Evolutionary conservation across 805 yeast species (phyloP), one percentile per base, ranked within the genome.

Genomic region (Wickerhamiella azyma): DNA sequence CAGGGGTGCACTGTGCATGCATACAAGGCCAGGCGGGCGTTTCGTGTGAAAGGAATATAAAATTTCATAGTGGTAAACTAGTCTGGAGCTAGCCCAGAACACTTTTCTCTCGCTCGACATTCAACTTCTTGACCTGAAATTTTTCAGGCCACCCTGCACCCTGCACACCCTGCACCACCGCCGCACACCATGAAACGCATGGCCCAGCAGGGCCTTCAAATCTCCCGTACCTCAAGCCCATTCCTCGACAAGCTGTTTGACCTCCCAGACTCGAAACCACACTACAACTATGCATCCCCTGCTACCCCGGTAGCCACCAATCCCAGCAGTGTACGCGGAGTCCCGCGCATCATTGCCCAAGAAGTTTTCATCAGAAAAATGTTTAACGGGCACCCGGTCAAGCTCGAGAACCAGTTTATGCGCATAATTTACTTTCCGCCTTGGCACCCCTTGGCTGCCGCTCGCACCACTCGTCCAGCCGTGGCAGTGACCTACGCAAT

Each of bases 371-470:
- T 7, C 9, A 14, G 13, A 1, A 2, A 9, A 4, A 8, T 33
- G 18, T 9, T 33, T 5, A 5, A 2, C 16, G 24, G 11, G 2
- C n/a, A 19, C 26, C 39, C 45, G 10, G 13, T 24, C 19, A 19
- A 24, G 19, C 26, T 13, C n/a, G 39, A 33, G 21, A 16, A 30
- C 24, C 18, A 10, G 9, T 19, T 9, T 5, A 29, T 39, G 38
- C 26, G 32, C 6, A n/a, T 41, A 3, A 5, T 26, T 19, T 55
- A 46, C 30, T 48, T 52, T 29, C 58, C 58, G 6, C 55, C 58
- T 8, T 55, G 57, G 58, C 58, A 55, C 45, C 50, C 53, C 1
- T 21, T 52, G 3, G 52, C 55, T 2, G 49, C 45, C 17, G 53
- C 47, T n/a, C 48, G 58, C 8, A 46, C 41, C 9, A 51, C 56